Percentiles rank a stretch among this genome's conserved stretches.
Conservation (phyloP, 345 rosid genomes). For the Geranium rotundifolium region DNA sequence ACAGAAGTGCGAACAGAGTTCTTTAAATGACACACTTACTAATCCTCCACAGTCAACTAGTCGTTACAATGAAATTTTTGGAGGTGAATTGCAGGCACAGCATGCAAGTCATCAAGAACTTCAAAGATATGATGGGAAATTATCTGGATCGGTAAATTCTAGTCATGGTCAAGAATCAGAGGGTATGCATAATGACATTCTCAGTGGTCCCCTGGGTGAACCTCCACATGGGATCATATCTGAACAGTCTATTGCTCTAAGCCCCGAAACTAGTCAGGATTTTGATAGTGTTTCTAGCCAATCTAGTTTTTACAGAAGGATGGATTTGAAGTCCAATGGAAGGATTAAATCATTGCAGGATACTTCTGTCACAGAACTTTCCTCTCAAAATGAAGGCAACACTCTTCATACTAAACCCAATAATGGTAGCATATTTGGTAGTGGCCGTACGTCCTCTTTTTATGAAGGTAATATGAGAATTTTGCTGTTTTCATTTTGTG, state of each 20-base stretch:
- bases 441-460: constrained; percentile 23
- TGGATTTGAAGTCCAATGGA: constrained; percentile 22
- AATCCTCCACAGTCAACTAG: constrained; percentile 13
- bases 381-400: constrained; percentile 22
- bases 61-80: constrained; percentile 22
- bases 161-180: constrained; percentile 22
- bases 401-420: constrained; percentile 18
- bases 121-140: constrained; percentile 14
- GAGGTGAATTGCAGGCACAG: constrained; percentile 13
- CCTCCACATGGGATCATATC: constrained; percentile 16
- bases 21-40: constrained; percentile 15
- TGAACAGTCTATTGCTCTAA: constrained; percentile 13
- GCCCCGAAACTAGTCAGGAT: constrained; percentile 23
- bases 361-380: constrained; percentile 12
- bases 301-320: constrained; percentile 18
- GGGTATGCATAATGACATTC: constrained; percentile 24
- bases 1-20: constrained; percentile 19
- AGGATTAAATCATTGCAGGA: constrained; percentile 22
- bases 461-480: constrained; percentile 20
- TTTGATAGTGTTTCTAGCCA: constrained; percentile 15
- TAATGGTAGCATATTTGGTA: constrained; percentile 16
- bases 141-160: constrained; percentile 20
- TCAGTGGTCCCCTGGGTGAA: constrained; percentile 15
- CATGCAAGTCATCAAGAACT: constrained; percentile 22
- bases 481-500: not conserved